Evolutionary conservation across 257 asterid genomes (phyloP).

Genomic region (Thymus quinquecostatus): DNA sequence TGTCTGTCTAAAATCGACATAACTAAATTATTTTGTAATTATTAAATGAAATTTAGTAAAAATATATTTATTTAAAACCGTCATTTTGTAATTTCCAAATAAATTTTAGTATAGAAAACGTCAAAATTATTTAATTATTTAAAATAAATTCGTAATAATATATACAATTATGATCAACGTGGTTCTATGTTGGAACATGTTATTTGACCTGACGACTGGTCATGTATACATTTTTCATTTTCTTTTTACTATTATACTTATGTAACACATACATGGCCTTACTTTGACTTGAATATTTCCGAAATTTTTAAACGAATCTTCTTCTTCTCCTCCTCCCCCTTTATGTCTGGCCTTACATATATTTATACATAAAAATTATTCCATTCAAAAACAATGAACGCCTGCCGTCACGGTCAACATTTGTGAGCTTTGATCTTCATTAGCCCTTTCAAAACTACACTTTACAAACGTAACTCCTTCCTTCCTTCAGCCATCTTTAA

Average conservation of each 20-base stretch:
- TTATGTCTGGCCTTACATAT: too few species aligned
- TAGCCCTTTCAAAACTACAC: background rate
- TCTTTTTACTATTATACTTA: too few species aligned
- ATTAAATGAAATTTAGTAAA: too few species aligned
- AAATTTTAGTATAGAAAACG: too few species aligned
- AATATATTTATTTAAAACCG: too few species aligned
- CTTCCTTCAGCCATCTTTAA: too few species aligned
- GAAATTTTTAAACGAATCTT: background rate
- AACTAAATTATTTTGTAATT: too few species aligned
- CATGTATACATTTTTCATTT: background rate
- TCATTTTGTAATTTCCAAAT: too few species aligned
- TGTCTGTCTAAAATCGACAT: too few species aligned
- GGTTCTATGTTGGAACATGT: background rate
- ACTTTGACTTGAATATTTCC: background rate
- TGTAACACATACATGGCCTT: slow-evolving; percentile 7
- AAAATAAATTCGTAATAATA: too few species aligned
- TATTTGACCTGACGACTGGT: background rate
- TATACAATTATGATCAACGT: background rate
- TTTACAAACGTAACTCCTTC: too few species aligned
- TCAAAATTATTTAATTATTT: too few species aligned
- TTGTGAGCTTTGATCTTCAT: slow-evolving; percentile 24
- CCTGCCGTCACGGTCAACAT: slow-evolving; percentile 16
- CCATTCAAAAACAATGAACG: background rate
- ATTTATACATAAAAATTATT: background rate
- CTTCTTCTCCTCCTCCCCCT: background rate